Percentiles rank a stretch among this genome's conserved stretches.
These are phyloP conservation scores for Syzygium grande DNA, from an alignment of 345 rosid species.

Conservation along the genomic window DNA sequence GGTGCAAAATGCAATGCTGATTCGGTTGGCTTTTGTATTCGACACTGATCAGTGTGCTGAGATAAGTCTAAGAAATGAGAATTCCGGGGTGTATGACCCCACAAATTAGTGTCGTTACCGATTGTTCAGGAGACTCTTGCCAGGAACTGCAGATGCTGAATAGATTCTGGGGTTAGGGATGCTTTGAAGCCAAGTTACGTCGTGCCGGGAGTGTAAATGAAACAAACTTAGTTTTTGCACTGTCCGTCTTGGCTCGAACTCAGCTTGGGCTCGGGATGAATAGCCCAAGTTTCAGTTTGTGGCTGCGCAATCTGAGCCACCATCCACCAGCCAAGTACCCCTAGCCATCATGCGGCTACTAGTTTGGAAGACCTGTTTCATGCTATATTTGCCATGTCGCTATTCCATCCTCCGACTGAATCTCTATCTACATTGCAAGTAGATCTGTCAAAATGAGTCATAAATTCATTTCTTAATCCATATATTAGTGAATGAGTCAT, in stretches of 20 bases:
- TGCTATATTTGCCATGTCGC: not conserved
- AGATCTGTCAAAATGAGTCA: no score
- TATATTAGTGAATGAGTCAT: no score
- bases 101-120: not conserved
- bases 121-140: not conserved
- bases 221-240: not conserved
- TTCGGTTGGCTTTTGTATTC: not conserved
- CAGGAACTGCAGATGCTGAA: not conserved
- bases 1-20: not conserved
- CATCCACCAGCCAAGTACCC: not conserved
- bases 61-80: not conserved
- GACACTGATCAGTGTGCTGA: not conserved
- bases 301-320: not conserved
- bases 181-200: not conserved
- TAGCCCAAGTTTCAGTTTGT: not conserved
- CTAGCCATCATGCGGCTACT: not conserved
- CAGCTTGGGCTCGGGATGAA: not conserved
- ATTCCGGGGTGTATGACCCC: not conserved
- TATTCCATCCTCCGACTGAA: not conserved
- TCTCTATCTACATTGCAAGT: not conserved
- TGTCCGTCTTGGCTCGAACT: not conserved
- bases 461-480: no score
- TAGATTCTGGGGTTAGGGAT: not conserved
- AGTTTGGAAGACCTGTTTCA: not conserved
- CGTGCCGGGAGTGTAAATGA: not conserved